Evolutionary conservation across 306 rosid species (phyloP).

Genomic region (Canavalia gladiata): DNA sequence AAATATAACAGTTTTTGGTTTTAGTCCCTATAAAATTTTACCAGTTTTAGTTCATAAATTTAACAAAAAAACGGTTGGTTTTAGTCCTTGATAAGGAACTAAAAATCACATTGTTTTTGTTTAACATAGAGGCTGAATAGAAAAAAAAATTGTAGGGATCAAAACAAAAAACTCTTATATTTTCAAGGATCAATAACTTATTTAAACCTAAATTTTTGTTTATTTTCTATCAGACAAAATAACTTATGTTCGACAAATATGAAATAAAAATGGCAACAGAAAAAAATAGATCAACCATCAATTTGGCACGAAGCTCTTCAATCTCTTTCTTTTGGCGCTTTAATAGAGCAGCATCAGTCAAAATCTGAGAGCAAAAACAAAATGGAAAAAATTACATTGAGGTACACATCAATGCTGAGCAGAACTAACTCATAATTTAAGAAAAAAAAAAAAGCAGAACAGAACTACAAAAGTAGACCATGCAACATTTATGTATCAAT

Average conservation of each 20-base stretch:
- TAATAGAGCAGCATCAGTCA: conserved; percentile 98
- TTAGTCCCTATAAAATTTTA: no score
- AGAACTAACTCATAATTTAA: conserved; percentile 41
- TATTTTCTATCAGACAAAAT: conserved; percentile 28
- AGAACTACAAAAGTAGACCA: neutral
- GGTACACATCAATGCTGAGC: conserved; percentile 33
- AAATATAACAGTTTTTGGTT: no score
- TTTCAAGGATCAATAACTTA: no score
- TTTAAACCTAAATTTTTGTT: neutral
- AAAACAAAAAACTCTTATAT: no score
- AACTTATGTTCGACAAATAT: neutral
- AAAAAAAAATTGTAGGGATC: no score
- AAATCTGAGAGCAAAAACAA: conserved; percentile 65
- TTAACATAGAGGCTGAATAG: no score
- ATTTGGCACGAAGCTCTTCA: conserved; percentile 91
- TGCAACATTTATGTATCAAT: conserved; percentile 23
- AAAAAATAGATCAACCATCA: conserved; percentile 70
- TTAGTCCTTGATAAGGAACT: no score
- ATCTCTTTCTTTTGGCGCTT: conserved; percentile 97
- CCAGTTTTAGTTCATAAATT: no score
- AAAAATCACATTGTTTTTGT: no score
- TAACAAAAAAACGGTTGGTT: no score
- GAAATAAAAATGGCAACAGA: conserved; percentile 4
- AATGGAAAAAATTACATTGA: conserved; percentile 38
- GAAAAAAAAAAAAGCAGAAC: conserved; percentile 28